A percentile compares a stretch with the other conserved stretches of the same genome.
phyloP scores from a whole-genome alignment of 2,329 filamentous ascomycete genomes.

The Fusarium sarcochroum region DNA sequence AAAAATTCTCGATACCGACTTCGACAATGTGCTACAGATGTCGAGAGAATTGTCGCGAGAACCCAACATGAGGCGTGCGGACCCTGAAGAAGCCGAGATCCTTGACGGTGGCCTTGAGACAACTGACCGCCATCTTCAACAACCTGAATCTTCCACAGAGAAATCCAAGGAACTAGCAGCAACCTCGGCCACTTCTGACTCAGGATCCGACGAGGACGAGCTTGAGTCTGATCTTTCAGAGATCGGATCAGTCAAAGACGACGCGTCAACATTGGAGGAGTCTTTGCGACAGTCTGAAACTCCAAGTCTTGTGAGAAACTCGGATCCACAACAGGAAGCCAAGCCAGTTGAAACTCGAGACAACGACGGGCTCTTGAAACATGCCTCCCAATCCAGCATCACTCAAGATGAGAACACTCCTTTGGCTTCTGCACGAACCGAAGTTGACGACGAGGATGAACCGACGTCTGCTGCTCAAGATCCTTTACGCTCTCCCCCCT shows the following conservation, averaged over 20 bases:
- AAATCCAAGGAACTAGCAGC: background rate
- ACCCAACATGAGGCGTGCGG: background rate
- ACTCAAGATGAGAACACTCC: background rate
- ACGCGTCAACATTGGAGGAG: conserved; percentile 4
- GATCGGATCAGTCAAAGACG: conserved; percentile 11
- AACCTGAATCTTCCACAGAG: background rate
- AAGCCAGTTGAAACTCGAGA: conserved; percentile 7
- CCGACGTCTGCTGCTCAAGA: background rate
- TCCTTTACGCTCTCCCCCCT: background rate
- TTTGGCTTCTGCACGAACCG: background rate
- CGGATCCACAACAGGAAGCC: background rate
- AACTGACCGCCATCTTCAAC: background rate
- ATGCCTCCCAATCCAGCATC: background rate
- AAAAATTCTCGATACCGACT: conserved; percentile 31
- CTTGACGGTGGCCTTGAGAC: background rate
- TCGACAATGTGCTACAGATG: conserved; percentile 23
- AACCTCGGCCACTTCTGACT: background rate
- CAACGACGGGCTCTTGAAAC: background rate
- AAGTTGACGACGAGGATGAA: background rate
- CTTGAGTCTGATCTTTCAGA: conserved; percentile 8
- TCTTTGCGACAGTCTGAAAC: background rate
- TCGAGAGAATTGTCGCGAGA: conserved; percentile 20
- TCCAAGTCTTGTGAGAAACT: background rate
- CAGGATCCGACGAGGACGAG: background rate
- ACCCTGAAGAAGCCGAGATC: background rate